A percentile compares a stretch with the other conserved stretches of the same genome.
phyloP scores from a whole-genome alignment of 148 eudicot genomes.

The Nyssa sinensis region DNA sequence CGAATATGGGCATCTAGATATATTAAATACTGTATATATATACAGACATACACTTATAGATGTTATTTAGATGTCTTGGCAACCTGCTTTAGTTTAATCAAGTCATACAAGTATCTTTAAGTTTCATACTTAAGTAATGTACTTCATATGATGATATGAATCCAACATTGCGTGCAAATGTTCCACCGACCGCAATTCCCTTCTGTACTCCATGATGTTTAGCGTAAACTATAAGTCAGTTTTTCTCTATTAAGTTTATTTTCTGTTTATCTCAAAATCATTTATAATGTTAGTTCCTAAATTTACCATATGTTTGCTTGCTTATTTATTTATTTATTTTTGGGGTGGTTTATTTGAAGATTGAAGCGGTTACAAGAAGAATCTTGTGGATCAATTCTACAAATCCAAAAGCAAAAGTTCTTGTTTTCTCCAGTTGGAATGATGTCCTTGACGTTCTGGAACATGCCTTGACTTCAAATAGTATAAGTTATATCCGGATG shows the following conservation, averaged over 20 bases:
- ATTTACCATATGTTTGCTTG: not conserved
- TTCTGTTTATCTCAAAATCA: not conserved
- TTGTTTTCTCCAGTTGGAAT: slow-evolving; percentile 96
- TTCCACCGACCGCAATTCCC: too few relatives aligned
- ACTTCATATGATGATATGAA: not conserved
- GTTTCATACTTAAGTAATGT: not conserved
- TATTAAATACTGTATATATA: too few relatives aligned
- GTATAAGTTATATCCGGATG: slow-evolving; percentile 75
- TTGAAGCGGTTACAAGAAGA: slow-evolving; percentile 92
- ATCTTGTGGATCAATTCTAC: slow-evolving; percentile 71
- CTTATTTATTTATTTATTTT: not conserved
- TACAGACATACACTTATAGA: too few relatives aligned
- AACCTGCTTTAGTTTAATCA: not conserved
- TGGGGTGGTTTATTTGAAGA: slow-evolving; percentile 32
- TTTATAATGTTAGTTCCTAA: not conserved
- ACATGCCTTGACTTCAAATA: slow-evolving; percentile 78
- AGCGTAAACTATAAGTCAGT: not conserved
- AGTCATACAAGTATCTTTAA: too few relatives aligned
- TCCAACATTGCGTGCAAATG: too few relatives aligned
- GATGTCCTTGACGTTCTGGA: slow-evolving; percentile 94
- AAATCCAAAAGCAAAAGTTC: slow-evolving; percentile 70
- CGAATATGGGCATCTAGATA: too few relatives aligned
- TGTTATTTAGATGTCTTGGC: not conserved
- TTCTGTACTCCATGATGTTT: not conserved
- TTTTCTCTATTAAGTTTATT: not conserved